Base-by-base conservation (phyloP, 192 early-diverging fungal species). In the Mortierella alpina region DNA sequence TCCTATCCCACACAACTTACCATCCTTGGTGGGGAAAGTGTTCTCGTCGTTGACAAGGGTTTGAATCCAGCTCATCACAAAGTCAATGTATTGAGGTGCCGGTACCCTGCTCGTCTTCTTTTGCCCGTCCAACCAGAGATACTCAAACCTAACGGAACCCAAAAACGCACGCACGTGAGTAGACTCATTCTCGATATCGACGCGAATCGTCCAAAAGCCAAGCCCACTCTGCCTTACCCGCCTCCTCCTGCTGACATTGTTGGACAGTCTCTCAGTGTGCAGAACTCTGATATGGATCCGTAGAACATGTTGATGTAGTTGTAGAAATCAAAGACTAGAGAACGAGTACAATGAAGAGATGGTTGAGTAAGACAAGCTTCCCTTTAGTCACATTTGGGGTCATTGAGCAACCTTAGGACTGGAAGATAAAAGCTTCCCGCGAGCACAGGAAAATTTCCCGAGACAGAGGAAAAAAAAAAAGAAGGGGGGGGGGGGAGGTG, bases 41-140 rank as follows among this genome's bases (percentile, higher is more conserved):
- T 83, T 87, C 83, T 98, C 96, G 69, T 99, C 96, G 67, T 94
- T 94, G 12, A 99, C 74, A 17, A 92, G 82, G 13, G 90, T 92
- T 75, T 97, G 93, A 54, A 97, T 93, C 86, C 92, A 91, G 15
- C 92, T 93, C 76, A 95, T 89, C 54, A 95, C 93, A 79, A 92
- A 97, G 88, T 99, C 96, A 45, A 97, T 94, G 71, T 99, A 98
- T 75, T 96, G 94, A 17, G 94, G 92, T 41, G 97, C 97, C 10
- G 95, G 89, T 44, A 96, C 86, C 75, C 95, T 98, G 39, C 68
- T 74, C 40, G 92, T 85, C 51, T 91, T 93, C 66, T 91, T 92
- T 56, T 90, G 87, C 53, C 90, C 92, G 85, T 99, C 97, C 60
- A 91, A 91, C 97, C 97, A 99, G 7, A 90, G 90, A 80, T 97